Percentiles rank a stretch among this genome's conserved stretches.
Conservation (phyloP, 2,329 filamentous ascomycete species). For the Nemania sp. region DNA sequence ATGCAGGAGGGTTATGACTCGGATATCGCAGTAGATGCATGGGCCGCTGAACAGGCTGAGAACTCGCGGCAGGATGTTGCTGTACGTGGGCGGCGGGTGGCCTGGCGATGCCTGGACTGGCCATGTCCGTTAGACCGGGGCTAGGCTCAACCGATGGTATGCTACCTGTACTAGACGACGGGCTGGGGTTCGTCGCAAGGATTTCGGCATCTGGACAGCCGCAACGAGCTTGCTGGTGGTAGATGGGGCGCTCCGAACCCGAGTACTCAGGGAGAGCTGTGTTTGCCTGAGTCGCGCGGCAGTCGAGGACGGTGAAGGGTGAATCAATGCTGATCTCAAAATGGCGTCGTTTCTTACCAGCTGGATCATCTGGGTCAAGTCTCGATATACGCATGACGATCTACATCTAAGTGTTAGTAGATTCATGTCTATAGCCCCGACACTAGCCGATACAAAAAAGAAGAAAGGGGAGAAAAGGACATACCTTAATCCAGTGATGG, state of each 20-base stretch:
- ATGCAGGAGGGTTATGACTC: slow-evolving; percentile 88
- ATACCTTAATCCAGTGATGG: slow-evolving; percentile 94
- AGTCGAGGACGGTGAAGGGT: slow-evolving; percentile 92
- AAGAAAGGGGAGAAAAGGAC: no score
- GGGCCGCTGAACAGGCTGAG: slow-evolving; percentile 59
- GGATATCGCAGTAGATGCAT: slow-evolving; percentile 87
- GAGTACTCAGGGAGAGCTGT: slow-evolving; percentile 85
- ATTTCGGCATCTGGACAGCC: slow-evolving; percentile 65
- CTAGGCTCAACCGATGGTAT: slow-evolving; percentile 56
- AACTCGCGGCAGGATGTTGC: slow-evolving; percentile 42
- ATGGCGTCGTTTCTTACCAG: slow-evolving; percentile 79
- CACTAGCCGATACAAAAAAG: no score
- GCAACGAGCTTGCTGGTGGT: slow-evolving; percentile 62
- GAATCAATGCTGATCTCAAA: slow-evolving; percentile 98
- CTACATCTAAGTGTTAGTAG: slow-evolving; percentile 56
- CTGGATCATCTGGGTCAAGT: slow-evolving; percentile 80
- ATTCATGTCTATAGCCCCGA: neutral
- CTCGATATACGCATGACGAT: slow-evolving; percentile 94
- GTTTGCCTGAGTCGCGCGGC: slow-evolving; percentile 91
- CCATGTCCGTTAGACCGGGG: slow-evolving; percentile 32
- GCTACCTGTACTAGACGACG: slow-evolving; percentile 70
- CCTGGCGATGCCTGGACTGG: slow-evolving; percentile 53
- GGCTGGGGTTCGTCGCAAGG: slow-evolving; percentile 70
- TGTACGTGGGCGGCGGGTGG: slow-evolving; percentile 71
- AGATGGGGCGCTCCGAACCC: slow-evolving; percentile 64